phyloP scores from a whole-genome alignment of 805 yeast genomes.

The Kuraishia floccosa region DNA sequence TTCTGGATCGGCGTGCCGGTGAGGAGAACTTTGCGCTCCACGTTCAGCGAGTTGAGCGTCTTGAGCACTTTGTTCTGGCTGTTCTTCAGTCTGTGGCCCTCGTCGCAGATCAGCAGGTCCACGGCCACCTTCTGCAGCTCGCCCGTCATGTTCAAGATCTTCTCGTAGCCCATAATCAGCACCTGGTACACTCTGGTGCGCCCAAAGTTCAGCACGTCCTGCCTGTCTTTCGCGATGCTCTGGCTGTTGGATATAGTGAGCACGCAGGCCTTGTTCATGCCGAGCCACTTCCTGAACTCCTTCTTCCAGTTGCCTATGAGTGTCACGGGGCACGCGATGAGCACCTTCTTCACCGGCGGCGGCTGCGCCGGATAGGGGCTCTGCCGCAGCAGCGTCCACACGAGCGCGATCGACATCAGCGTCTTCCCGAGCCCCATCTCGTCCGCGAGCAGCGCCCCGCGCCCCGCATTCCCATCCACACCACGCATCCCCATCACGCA shows the following conservation, averaged over 20 bases:
- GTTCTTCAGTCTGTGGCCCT: constrained; percentile 85
- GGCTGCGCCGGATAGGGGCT: constrained; percentile 30
- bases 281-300: constrained; percentile 88
- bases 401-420: constrained; percentile 67
- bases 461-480: constrained; percentile 26
- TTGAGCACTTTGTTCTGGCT: constrained; percentile 60
- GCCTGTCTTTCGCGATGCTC: constrained; percentile 40
- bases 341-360: constrained; percentile 40
- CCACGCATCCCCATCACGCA: constrained; percentile 88
- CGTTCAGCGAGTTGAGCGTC: constrained; percentile 42
- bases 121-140: constrained; percentile 32
- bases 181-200: constrained; percentile 71
- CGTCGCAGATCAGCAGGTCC: constrained; percentile 84
- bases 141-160: constrained; percentile 40
- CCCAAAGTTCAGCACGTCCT: constrained; percentile 48
- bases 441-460: constrained; percentile 85
- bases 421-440: constrained; percentile 97
- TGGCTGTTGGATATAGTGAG: constrained; percentile 42
- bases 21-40: constrained; percentile 48
- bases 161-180: constrained; percentile 81
- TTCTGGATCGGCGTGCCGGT: constrained; percentile 95
- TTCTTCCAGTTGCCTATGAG: constrained; percentile 77
- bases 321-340: constrained; percentile 89
- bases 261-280: constrained; percentile 50
- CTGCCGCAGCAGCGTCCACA: constrained; percentile 76